Percentiles rank a stretch among this genome's conserved stretches.
Evolutionary conservation across 169 alveolate species (phyloP).

Genomic region (Prorocentrum cordatum): DNA sequence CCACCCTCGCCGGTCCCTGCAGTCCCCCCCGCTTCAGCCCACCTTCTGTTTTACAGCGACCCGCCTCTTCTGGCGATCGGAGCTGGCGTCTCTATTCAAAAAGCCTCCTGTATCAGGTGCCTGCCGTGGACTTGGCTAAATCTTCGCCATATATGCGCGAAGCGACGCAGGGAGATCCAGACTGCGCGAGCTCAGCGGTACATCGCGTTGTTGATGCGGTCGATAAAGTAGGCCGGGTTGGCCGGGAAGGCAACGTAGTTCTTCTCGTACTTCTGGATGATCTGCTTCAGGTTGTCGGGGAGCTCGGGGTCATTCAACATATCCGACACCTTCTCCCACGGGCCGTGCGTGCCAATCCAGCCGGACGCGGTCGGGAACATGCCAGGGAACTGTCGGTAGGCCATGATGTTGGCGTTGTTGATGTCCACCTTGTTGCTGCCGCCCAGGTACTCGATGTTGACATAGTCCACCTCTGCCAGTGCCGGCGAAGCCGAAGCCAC

Average conservation of each 20-base stretch:
- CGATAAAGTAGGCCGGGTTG: not conserved
- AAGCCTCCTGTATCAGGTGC: too few species aligned
- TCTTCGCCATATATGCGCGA: too few species aligned
- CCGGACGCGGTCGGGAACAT: not conserved
- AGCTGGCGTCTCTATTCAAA: too few species aligned
- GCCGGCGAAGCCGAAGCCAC: not conserved
- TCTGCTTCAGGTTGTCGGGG: not conserved
- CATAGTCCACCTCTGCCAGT: not conserved
- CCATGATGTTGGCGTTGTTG: slow-evolving; percentile 15
- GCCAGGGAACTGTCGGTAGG: slow-evolving; percentile 16
- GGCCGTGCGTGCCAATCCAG: not conserved
- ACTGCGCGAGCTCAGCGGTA: slow-evolving; percentile 22
- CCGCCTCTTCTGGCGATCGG: too few species aligned
- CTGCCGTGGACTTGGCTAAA: too few species aligned
- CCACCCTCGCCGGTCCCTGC: too few species aligned
- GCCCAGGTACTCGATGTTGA: not conserved
- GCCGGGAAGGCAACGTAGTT: slow-evolving; percentile 3
- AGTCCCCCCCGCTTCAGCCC: too few species aligned
- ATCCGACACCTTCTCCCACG: not conserved
- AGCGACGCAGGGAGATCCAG: too few species aligned
- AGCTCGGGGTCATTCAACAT: not conserved
- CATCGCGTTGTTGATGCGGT: slow-evolving; percentile 9
- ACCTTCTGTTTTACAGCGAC: too few species aligned
- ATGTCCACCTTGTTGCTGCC: slow-evolving; percentile 7
- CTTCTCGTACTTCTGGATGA: not conserved